These are phyloP conservation scores for Macrocybe gigantea DNA, from an alignment of 768 basidiomycete genomes.

Conservation along the genomic window DNA sequence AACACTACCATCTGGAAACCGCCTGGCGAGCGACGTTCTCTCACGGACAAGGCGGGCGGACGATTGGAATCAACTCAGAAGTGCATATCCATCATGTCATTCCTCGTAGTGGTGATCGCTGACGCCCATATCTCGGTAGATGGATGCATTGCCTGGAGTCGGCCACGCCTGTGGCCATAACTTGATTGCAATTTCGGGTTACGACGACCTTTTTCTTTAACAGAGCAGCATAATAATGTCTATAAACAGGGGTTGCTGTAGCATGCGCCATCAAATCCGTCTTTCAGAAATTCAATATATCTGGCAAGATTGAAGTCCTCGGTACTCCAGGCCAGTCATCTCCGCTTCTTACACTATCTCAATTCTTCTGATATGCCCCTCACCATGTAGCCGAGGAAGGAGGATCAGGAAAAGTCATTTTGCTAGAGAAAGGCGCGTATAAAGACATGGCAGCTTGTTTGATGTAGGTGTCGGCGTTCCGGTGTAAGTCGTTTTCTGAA, in stretches of 20 bases:
- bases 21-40: constrained; percentile 71
- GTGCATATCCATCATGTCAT: constrained; percentile 24
- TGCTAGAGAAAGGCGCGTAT: constrained; percentile 72
- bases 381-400: constrained; percentile 64
- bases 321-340: constrained; percentile 64
- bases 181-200: constrained; percentile 66
- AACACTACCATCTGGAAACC: constrained; percentile 58
- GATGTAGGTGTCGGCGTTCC: constrained; percentile 39
- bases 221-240: not conserved
- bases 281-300: constrained; percentile 53
- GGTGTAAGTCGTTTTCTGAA: not conserved
- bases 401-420: constrained; percentile 62
- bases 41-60: constrained; percentile 60
- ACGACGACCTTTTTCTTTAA: constrained; percentile 1
- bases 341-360: not conserved
- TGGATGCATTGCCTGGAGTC: constrained; percentile 57
- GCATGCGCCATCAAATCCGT: constrained; percentile 64
- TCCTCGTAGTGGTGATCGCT: too few relatives aligned
- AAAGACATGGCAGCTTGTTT: constrained; percentile 72
- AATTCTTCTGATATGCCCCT: not conserved
- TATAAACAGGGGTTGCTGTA: constrained; percentile 55
- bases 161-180: constrained; percentile 83
- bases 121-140: constrained; percentile 21
- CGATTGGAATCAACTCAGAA: constrained; percentile 78
- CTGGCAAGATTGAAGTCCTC: constrained; percentile 64